These are phyloP conservation scores for Penicillium waksmanii DNA, from an alignment of 495 filamentous ascomycete species.

Conservation along the genomic window DNA sequence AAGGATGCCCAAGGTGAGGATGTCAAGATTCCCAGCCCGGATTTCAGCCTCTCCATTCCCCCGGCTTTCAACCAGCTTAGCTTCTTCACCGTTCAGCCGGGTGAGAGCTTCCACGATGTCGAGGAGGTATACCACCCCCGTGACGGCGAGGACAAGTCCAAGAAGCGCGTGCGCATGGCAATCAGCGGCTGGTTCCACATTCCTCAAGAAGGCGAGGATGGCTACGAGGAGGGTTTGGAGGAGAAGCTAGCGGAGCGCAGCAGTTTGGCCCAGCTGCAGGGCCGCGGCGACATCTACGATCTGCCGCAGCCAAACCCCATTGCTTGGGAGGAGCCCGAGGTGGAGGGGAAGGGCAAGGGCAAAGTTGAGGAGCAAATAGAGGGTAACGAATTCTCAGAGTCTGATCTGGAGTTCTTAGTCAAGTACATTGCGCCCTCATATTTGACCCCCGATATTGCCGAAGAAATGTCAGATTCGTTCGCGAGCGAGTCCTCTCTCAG, in stretches of 20 bases:
- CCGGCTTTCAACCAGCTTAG: conserved; percentile 96
- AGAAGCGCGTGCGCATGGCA: conserved; percentile 86
- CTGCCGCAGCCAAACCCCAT: conserved; percentile 68
- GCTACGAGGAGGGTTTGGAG: conserved; percentile 86
- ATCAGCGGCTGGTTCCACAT: conserved; percentile 99
- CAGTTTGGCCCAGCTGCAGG: conserved; percentile 87
- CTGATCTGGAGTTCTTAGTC: conserved; percentile 83
- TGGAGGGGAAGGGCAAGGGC: conserved; percentile 47
- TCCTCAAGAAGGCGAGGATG: conserved; percentile 93
- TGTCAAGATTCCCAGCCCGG: conserved; percentile 73
- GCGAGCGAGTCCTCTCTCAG: conserved; percentile 79
- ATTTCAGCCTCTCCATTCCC: conserved; percentile 76
- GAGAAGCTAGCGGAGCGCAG: conserved; percentile 85
- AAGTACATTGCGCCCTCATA: conserved; percentile 88
- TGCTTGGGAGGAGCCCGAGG: conserved; percentile 37
- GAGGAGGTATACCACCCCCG: conserved; percentile 88
- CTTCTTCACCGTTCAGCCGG: conserved; percentile 97
- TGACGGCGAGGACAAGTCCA: conserved; percentile 63
- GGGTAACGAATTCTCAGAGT: conserved; percentile 63
- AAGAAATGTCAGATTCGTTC: conserved; percentile 78
- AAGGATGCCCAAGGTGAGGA: conserved; percentile 67
- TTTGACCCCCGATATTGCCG: conserved; percentile 90
- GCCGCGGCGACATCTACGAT: conserved; percentile 87
- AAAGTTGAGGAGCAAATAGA: conserved; percentile 48
- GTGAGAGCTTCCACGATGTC: conserved; percentile 97